These are phyloP conservation scores for Cnidoscolus chayamansa DNA, from an alignment of 441 rosid species.

Conservation along the genomic window DNA sequence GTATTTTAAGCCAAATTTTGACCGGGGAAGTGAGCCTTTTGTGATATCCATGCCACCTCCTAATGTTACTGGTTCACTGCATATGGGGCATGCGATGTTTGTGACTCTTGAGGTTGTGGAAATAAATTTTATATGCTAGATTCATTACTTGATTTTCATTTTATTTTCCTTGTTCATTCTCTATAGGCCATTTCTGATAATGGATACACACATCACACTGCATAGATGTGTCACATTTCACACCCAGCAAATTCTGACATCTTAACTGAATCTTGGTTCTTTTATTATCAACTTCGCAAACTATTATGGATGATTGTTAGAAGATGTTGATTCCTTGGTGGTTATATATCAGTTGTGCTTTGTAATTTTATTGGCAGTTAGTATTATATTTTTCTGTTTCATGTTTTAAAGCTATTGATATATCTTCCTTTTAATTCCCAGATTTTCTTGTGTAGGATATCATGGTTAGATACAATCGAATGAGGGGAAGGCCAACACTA, in stretches of 20 bases:
- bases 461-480: conserved; percentile 84
- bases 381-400: not conserved
- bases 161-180: conserved; percentile 6
- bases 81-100: conserved; percentile 99
- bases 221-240: not conserved
- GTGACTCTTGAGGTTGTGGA: conserved; percentile 92
- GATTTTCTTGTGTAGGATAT: conserved; percentile 58
- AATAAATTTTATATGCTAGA: conserved; percentile 24
- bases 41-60: conserved; percentile 98
- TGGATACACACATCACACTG: not conserved
- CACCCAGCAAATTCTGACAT: not conserved
- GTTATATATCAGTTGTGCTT: not conserved
- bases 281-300: not conserved
- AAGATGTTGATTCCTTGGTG: not conserved
- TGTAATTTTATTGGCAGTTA: not conserved
- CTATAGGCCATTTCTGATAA: not conserved
- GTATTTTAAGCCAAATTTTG: conserved; percentile 73
- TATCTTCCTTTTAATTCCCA: conserved; percentile 13
- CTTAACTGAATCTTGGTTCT: not conserved
- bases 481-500: conserved; percentile 93
- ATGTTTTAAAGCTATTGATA: conserved; percentile 4
- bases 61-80: conserved; percentile 93
- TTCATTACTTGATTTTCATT: conserved; percentile 24
- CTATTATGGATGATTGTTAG: conserved; percentile 1
- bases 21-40: conserved; percentile 69